phyloP scores from a whole-genome alignment of 495 filamentous ascomycete species.

The Lasiosphaeriaceae sp. region DNA sequence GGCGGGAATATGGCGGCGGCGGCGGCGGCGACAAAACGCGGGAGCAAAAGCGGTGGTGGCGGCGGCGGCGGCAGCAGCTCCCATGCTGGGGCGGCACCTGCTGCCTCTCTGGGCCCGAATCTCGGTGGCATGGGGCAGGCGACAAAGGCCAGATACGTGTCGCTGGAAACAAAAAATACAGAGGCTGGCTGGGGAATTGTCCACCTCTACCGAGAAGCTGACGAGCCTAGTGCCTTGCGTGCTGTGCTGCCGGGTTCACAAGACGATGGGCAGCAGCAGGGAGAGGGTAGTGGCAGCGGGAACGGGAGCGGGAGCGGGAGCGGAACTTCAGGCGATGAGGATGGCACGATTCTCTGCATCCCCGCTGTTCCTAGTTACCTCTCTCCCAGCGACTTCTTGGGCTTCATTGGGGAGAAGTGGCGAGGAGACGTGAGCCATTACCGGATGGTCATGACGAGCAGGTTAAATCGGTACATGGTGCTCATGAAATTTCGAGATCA shows the following conservation, averaged over 20 bases:
- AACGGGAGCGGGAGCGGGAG: slow-evolving; percentile 17
- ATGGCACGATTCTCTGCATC: slow-evolving; percentile 79
- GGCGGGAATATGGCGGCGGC: slow-evolving; percentile 5
- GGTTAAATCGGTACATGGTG: slow-evolving; percentile 91
- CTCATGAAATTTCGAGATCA: slow-evolving; percentile 89
- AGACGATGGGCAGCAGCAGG: slow-evolving; percentile 2
- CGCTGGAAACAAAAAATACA: slow-evolving; percentile 68
- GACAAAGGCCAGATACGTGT: slow-evolving; percentile 74
- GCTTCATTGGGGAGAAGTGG: slow-evolving; percentile 87
- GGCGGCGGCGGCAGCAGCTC: background rate
- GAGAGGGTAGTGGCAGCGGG: background rate
- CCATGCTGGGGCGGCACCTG: slow-evolving; percentile 28
- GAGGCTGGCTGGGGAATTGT: slow-evolving; percentile 91
- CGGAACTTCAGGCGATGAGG: slow-evolving; percentile 19
- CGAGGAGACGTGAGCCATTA: slow-evolving; percentile 89
- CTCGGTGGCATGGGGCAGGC: slow-evolving; percentile 39
- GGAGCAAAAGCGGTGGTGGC: background rate
- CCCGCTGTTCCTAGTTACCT: slow-evolving; percentile 93
- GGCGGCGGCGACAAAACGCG: background rate
- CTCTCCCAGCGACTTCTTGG: slow-evolving; percentile 84
- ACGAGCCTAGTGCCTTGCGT: slow-evolving; percentile 50
- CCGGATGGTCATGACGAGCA: slow-evolving; percentile 85
- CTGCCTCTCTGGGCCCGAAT: slow-evolving; percentile 40
- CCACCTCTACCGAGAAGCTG: slow-evolving; percentile 83
- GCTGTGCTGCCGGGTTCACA: background rate